Base-by-base conservation (phyloP, 768 basidiomycete species). In the Asterophora lycoperdoides region DNA sequence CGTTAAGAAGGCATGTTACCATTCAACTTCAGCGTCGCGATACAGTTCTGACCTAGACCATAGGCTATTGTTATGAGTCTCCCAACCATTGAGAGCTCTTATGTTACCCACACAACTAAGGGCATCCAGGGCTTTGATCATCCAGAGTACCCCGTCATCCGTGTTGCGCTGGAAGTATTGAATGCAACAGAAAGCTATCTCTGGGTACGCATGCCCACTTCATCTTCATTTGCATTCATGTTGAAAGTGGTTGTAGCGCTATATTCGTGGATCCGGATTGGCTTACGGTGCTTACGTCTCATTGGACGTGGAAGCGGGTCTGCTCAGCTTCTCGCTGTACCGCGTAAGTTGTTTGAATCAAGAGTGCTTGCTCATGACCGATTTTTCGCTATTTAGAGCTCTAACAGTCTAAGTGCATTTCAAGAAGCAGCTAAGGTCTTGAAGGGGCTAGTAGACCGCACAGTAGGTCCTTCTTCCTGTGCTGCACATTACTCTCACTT, bases 131-230 rank as follows among this genome's bases (percentile, higher is more conserved):
- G 91, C 19, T 93, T 86, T 63, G 68, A 81, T 46, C 85, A 95
- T 61, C 81, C 84, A 5, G 91, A 94, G 52, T 84, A 84, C 58
- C 85, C 95, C 2, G 86, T 85, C n/a, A 68, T 95, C 20, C 78
- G 84, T 17, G 78, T 98, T n/a, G 84, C 93, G 4, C 68, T 83
- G 2, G 89, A 94, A 56, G 81, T 93, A 13, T 72, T 99, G 43
- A 96, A 96, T 57, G 94, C 92, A 10, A 83, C 91, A 8, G 96
- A 98, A 71, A 89, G 91, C 55, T 96, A 85, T 64, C 80, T 97
- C 48, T 98, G 95, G 95, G 89, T 91, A 66, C 32, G 65, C 15
- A 32, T 5, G 5, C 2, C 55, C 20, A 8, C 32, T 40, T 32
- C 39, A 8, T 46, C 33, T 15, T 37, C 18, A 35, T 33, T 26